phyloP scores from a whole-genome alignment of 2,329 filamentous ascomycete species.

The Cryphonectria carpinicola region DNA sequence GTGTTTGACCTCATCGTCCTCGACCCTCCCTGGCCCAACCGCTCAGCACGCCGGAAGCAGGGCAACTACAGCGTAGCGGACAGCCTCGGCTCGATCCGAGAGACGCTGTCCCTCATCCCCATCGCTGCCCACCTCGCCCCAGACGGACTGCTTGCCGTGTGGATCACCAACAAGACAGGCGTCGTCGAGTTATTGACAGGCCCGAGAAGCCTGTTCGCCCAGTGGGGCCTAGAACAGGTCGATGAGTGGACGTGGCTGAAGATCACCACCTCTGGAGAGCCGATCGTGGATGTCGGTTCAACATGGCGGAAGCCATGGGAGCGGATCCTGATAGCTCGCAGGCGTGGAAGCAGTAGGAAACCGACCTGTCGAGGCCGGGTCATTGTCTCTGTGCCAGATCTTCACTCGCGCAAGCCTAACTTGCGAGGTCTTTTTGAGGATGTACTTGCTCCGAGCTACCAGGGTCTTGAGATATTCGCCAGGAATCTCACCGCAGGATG shows the following conservation, averaged over 20 bases:
- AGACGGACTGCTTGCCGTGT: conserved; percentile 68
- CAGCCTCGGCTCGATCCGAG: conserved; percentile 50
- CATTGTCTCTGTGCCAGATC: conserved; percentile 71
- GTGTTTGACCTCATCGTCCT: conserved; percentile 70
- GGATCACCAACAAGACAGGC: conserved; percentile 75
- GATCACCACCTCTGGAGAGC: conserved; percentile 66
- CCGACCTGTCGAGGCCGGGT: conserved; percentile 54
- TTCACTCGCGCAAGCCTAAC: conserved; percentile 80
- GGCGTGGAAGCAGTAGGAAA: conserved; percentile 33
- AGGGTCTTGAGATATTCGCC: conserved; percentile 76
- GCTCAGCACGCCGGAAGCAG: conserved; percentile 67
- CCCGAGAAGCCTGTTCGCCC: conserved; percentile 57
- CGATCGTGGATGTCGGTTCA: conserved; percentile 63
- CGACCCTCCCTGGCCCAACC: conserved; percentile 83
- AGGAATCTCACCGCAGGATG: conserved; percentile 74
- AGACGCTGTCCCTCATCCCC: conserved; percentile 59
- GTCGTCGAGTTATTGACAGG: conserved; percentile 59
- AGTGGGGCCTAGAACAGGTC: conserved; percentile 67
- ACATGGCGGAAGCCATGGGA: conserved; percentile 78
- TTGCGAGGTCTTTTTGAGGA: conserved; percentile 63
- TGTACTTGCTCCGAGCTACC: conserved; percentile 55
- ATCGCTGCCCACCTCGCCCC: conserved; percentile 56
- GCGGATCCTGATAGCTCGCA: conserved; percentile 65
- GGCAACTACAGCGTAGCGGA: conserved; percentile 53
- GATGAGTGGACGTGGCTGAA: conserved; percentile 84